Base-by-base conservation (phyloP, 2,329 filamentous ascomycete genomes). In the Epichloe baconii region DNA sequence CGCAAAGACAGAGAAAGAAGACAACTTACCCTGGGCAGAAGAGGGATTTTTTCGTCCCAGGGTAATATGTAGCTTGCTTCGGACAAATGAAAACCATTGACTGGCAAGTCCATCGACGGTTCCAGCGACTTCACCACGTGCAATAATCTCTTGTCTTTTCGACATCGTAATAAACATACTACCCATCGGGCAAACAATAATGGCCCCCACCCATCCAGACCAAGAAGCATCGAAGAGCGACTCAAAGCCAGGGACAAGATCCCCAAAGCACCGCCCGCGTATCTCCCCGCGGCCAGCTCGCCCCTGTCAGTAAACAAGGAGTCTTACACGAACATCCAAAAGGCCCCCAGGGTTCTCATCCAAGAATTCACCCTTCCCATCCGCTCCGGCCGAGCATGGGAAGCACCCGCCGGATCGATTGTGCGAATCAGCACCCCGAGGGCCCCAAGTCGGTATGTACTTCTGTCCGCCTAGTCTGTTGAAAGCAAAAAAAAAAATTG, bases 341-440 rank as follows among this genome's bases (percentile, higher is more conserved):
- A 64, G 3, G 71, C 72, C 0, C 66, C 69, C 0, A 66, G 76
- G 0, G 59, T 65, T 0, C 58, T 73, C 1, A 36, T 71, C 5
- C 62, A 75, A 2, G 69, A 77, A 6, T 84, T 85, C 56, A 77
- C 76, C 2, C 71, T 93, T 31, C 83, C 85, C 0, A 85, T 88
- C 34, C 80, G 87, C 36, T 86, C 83, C 2, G 88, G 84, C 1
- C 74, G 73, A 53, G 86, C 87, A 1, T 93, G 85, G 83, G 73
- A 76, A 46, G 86, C 85, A 0, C 76, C 79, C 0, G 78, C 79
- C 1, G 85, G 85, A 3, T 76, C 76, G 47, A 76, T 93, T 52
- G 78, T 87, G 54, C 79, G 82, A 14, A 81, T 94, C 55, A 85
- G 80, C 52, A 91, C 87, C 0, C 86, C 0, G 71, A 83, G 50